Conservation (phyloP, 2,329 filamentous ascomycete genomes). For the Ophiognomonia clavigignenti-juglandacearum region DNA sequence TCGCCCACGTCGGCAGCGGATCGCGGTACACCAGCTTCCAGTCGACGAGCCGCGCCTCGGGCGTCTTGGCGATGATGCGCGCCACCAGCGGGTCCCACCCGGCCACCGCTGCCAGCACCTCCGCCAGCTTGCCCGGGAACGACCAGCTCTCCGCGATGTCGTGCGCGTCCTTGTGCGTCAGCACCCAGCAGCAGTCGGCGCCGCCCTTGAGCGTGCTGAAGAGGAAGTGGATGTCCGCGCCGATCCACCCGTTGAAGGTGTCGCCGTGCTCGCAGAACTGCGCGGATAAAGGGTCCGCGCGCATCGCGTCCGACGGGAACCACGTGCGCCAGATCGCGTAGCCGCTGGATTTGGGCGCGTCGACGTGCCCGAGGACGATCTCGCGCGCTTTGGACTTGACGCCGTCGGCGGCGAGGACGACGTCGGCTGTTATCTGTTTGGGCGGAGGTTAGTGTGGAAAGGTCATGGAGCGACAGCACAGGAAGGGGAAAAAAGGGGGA, state of each 20-base stretch:
- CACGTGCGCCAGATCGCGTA: constrained; percentile 42
- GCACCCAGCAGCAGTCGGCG: constrained; percentile 50
- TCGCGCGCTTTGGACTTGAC: constrained; percentile 41
- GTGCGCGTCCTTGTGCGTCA: constrained; percentile 40
- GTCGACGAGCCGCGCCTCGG: constrained; percentile 15
- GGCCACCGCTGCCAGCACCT: constrained; percentile 35
- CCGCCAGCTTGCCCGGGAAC: constrained; percentile 36
- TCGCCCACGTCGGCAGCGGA: constrained; percentile 27
- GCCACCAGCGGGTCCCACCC: constrained; percentile 37
- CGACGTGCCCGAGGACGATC: constrained; percentile 39
- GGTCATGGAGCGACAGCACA: constrained; percentile 33
- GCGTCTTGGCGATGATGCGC: constrained; percentile 31
- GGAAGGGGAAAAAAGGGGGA: constrained; percentile 34
- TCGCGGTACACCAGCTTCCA: constrained; percentile 24
- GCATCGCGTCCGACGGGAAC: constrained; percentile 40
- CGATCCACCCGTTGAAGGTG: constrained; percentile 43
- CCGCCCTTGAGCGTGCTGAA: constrained; percentile 48
- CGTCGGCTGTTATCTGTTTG: constrained; percentile 27
- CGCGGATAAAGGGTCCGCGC: constrained; percentile 20
- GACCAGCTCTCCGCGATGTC: constrained; percentile 44
- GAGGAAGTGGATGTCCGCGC: constrained; percentile 48
- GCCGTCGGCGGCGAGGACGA: constrained; percentile 42
- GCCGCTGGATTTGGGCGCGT: constrained; percentile 35
- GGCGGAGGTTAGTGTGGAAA: constrained; percentile 31
- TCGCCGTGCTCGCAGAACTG: constrained; percentile 44